Evolutionary conservation across 176 grass and related monocot species (phyloP).

Genomic region (Zizania latifolia): DNA sequence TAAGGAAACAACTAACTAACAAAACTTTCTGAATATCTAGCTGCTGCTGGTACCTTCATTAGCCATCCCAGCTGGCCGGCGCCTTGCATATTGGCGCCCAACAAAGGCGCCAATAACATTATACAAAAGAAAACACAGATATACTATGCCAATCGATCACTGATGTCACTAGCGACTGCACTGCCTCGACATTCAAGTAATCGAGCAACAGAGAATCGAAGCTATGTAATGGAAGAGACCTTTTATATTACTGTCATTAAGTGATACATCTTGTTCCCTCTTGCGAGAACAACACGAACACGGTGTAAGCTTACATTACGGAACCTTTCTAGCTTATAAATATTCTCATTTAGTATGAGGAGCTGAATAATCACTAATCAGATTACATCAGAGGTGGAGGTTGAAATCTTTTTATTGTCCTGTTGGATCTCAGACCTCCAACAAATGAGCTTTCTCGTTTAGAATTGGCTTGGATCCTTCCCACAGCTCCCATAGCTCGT

Average conservation of each 20-base stretch:
- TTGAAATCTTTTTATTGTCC: background rate
- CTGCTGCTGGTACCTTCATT: too few species aligned
- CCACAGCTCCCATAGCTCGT: conserved; percentile 85
- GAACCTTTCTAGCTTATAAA: conserved; percentile 21
- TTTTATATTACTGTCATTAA: conserved; percentile 13
- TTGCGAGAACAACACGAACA: conserved; percentile 16
- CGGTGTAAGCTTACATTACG: conserved; percentile 16
- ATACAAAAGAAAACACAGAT: too few species aligned
- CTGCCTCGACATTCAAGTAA: background rate
- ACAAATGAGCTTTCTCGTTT: conserved; percentile 73
- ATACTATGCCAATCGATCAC: too few species aligned
- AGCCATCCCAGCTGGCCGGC: too few species aligned
- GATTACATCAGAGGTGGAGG: background rate
- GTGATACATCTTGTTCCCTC: conserved; percentile 9
- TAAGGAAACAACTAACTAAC: too few species aligned
- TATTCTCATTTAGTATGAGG: conserved; percentile 13
- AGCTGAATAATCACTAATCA: conserved; percentile 6
- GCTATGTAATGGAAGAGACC: background rate
- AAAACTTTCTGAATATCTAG: too few species aligned
- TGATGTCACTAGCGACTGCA: too few species aligned
- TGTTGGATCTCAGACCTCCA: conserved; percentile 48
- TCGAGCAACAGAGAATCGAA: background rate
- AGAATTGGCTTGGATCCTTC: conserved; percentile 55
- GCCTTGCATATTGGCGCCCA: too few species aligned
- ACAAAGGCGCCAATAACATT: too few species aligned